phyloP scores from a whole-genome alignment of 371 early-diverging fungal genomes.

The Chytridium lagenaria region DNA sequence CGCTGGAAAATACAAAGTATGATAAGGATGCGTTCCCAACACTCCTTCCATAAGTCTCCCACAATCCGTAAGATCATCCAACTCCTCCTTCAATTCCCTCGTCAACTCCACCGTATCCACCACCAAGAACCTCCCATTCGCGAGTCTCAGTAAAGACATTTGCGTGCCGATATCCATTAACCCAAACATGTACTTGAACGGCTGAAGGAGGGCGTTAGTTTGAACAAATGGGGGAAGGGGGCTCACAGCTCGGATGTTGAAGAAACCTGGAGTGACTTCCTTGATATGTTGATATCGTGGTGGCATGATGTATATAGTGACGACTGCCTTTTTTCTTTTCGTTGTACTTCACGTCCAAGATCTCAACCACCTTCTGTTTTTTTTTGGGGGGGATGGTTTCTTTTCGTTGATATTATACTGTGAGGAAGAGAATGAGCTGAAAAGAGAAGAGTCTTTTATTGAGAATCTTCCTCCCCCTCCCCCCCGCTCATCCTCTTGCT shows the following conservation, averaged over 20 bases:
- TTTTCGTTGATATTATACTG: no score
- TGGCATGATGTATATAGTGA: neutral
- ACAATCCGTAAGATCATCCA: conserved; percentile 26
- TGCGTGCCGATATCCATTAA: conserved; percentile 34
- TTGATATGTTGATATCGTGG: neutral
- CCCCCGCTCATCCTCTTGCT: no score
- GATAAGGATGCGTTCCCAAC: conserved; percentile 36
- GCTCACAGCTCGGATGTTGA: conserved; percentile 27
- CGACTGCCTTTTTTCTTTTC: no score
- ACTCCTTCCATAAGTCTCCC: conserved; percentile 36
- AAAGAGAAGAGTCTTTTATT: no score
- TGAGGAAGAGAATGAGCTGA: no score
- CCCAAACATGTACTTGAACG: conserved; percentile 6
- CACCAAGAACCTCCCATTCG: conserved; percentile 28
- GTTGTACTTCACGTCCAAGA: no score
- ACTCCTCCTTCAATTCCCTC: conserved; percentile 6
- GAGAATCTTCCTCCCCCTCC: no score
- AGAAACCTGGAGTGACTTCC: conserved; percentile 35
- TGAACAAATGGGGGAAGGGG: neutral
- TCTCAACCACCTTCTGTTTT: no score
- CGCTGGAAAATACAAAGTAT: conserved; percentile 28
- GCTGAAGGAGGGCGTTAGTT: neutral
- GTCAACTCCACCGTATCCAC: conserved; percentile 31
- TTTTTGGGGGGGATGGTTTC: no score
- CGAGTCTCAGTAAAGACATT: conserved; percentile 31